Evolutionary conservation across 225 moss, liverwort and hornwort genomes (phyloP).

Genomic region (Pleurozium schreberi): DNA sequence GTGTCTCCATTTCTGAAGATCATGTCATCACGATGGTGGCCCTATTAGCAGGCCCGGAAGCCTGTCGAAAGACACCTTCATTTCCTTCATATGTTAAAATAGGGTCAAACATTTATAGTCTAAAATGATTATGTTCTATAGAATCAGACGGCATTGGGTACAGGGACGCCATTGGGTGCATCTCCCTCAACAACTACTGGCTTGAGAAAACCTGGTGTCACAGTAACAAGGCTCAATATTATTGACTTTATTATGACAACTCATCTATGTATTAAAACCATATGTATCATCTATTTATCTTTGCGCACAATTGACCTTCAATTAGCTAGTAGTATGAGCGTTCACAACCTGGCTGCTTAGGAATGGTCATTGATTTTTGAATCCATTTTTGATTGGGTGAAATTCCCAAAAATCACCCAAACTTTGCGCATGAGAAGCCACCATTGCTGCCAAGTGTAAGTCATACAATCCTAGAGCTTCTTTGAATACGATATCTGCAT

Average conservation of each 20-base stretch:
- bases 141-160: no score
- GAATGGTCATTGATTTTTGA: not conserved
- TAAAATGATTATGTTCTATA: no score
- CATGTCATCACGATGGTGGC: not conserved
- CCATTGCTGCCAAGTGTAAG: slow-evolving; percentile 94
- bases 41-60: fast-evolving
- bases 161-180: no score
- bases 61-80: fast-evolving
- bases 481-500: slow-evolving; percentile 68
- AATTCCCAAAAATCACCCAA: not conserved
- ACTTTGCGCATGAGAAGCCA: slow-evolving; percentile 86
- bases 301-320: not conserved
- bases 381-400: not conserved
- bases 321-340: not conserved
- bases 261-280: not conserved
- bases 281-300: not conserved
- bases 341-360: not conserved
- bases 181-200: no score
- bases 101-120: no score
- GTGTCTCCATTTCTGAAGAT: not conserved
- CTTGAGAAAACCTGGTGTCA: not conserved
- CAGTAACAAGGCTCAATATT: not conserved
- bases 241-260: not conserved
- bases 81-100: not conserved
- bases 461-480: slow-evolving; percentile 92